A percentile compares a stretch with the other conserved stretches of the same genome.
Evolutionary conservation across 1,139 yeast species (phyloP).

Genomic region (Kazachstania sp.): DNA sequence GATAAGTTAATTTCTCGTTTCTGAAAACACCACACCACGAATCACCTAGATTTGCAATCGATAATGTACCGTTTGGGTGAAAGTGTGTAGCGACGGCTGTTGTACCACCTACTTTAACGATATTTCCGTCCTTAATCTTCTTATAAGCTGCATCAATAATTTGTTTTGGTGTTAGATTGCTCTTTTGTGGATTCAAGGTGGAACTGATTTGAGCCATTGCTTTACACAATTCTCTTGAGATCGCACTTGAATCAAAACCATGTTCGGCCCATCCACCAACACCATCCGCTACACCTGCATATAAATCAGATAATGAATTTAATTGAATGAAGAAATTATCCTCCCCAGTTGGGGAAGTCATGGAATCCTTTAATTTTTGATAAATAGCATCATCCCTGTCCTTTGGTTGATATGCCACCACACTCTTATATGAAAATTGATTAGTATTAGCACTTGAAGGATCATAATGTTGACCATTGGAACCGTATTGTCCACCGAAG

Average conservation of each 20-base stretch:
- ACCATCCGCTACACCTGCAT: slow-evolving; percentile 90
- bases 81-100: slow-evolving; percentile 84
- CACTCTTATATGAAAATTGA: slow-evolving; percentile 38
- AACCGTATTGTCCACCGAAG: neutral
- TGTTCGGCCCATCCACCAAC: slow-evolving; percentile 97
- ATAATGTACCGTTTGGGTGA: slow-evolving; percentile 44
- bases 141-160: slow-evolving; percentile 50
- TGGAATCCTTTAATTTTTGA: slow-evolving; percentile 30
- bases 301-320: slow-evolving; percentile 35
- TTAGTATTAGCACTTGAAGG: slow-evolving; percentile 3
- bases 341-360: slow-evolving; percentile 67
- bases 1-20: slow-evolving; percentile 49
- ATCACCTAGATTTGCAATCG: slow-evolving; percentile 82
- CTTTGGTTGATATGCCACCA: slow-evolving; percentile 69
- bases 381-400: slow-evolving; percentile 44
- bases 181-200: slow-evolving; percentile 13
- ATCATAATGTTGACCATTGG: slow-evolving; percentile 6
- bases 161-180: slow-evolving; percentile 37
- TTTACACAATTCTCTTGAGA: slow-evolving; percentile 58
- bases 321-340: slow-evolving; percentile 64
- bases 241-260: slow-evolving; percentile 82
- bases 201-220: slow-evolving; percentile 30
- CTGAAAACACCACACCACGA: slow-evolving; percentile 90
- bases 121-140: slow-evolving; percentile 43
- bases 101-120: slow-evolving; percentile 87